These are phyloP conservation scores for Zymoseptoria ardabiliae DNA, from an alignment of 2,329 filamentous ascomycete species.

Conservation along the genomic window DNA sequence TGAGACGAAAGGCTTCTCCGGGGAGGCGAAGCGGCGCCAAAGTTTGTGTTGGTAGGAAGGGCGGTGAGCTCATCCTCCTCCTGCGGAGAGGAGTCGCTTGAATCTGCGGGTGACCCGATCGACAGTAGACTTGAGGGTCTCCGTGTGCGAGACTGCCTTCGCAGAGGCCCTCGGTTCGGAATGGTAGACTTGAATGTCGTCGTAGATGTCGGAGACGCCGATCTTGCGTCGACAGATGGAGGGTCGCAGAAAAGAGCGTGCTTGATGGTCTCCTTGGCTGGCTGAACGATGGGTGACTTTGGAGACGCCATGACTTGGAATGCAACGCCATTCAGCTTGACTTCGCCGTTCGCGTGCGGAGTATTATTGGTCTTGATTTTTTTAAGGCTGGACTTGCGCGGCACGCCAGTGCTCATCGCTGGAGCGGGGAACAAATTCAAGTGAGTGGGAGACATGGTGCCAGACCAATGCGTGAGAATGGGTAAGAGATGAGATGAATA, in stretches of 20 bases:
- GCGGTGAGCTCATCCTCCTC: slow-evolving; percentile 22
- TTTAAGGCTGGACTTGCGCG: slow-evolving; percentile 12
- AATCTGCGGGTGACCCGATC: slow-evolving; percentile 4
- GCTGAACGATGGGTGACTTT: slow-evolving; percentile 12
- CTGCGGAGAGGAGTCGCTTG: slow-evolving; percentile 1
- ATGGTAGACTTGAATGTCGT: neutral
- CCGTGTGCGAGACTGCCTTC: slow-evolving; percentile 11
- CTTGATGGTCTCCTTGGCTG: slow-evolving; percentile 21
- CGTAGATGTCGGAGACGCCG: neutral
- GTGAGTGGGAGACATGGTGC: slow-evolving; percentile 16
- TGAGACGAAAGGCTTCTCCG: slow-evolving; percentile 9
- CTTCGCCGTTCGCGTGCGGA: slow-evolving; percentile 6
- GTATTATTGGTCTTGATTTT: slow-evolving; percentile 4
- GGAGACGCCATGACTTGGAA: slow-evolving; percentile 19
- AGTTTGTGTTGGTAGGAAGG: slow-evolving; percentile 20
- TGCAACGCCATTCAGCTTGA: slow-evolving; percentile 24
- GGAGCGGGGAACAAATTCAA: slow-evolving; percentile 16
- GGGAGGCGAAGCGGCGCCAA: slow-evolving; percentile 13
- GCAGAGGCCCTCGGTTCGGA: neutral
- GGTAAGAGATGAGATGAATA: neutral
- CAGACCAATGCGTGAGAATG: slow-evolving; percentile 8
- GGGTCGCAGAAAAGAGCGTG: slow-evolving; percentile 26
- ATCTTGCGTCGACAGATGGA: neutral
- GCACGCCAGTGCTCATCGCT: slow-evolving; percentile 5
- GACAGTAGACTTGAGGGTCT: slow-evolving; percentile 15